Conservation (phyloP, 805 yeast genomes). For the Saccharomycopsis sp. region DNA sequence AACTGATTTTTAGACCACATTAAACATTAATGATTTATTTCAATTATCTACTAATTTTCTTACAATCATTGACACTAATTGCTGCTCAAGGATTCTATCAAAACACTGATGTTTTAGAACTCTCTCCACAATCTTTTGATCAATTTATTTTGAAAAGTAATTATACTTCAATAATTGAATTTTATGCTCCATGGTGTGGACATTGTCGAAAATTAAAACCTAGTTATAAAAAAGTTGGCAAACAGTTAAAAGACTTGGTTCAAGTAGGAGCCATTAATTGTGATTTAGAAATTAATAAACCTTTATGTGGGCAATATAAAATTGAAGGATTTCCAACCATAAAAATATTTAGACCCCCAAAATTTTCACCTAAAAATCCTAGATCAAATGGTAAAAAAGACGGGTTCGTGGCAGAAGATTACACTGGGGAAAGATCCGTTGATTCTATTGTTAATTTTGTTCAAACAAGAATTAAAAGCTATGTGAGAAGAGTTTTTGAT, state of each 20-base stretch:
- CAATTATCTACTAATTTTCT: neutral
- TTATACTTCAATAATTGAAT: slow-evolving; percentile 75
- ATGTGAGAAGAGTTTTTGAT: slow-evolving; percentile 41
- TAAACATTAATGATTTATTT: neutral
- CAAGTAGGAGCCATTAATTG: slow-evolving; percentile 83
- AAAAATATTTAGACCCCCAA: slow-evolving; percentile 75
- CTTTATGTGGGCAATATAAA: slow-evolving; percentile 53
- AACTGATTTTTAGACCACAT: no score
- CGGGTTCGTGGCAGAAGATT: slow-evolving; percentile 43
- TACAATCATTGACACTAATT: no score
- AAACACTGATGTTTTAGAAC: slow-evolving; percentile 42
- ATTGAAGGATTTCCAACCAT: slow-evolving; percentile 81
- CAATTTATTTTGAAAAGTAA: slow-evolving; percentile 58
- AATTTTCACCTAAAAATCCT: slow-evolving; percentile 27
- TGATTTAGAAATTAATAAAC: slow-evolving; percentile 57
- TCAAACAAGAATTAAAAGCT: slow-evolving; percentile 51
- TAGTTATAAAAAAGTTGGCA: slow-evolving; percentile 54
- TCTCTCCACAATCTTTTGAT: slow-evolving; percentile 49
- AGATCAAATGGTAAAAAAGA: slow-evolving; percentile 5
- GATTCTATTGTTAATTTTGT: slow-evolving; percentile 45
- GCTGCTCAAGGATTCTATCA: slow-evolving; percentile 27
- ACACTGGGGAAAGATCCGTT: slow-evolving; percentile 50
- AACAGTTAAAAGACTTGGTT: slow-evolving; percentile 40
- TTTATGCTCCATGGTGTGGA: slow-evolving; percentile 98
- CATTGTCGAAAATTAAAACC: slow-evolving; percentile 71